Evolutionary conservation across 306 rosid genomes (phyloP), one percentile per base, ranked within the genome.

Genomic region (Dryas alaskensis): DNA sequence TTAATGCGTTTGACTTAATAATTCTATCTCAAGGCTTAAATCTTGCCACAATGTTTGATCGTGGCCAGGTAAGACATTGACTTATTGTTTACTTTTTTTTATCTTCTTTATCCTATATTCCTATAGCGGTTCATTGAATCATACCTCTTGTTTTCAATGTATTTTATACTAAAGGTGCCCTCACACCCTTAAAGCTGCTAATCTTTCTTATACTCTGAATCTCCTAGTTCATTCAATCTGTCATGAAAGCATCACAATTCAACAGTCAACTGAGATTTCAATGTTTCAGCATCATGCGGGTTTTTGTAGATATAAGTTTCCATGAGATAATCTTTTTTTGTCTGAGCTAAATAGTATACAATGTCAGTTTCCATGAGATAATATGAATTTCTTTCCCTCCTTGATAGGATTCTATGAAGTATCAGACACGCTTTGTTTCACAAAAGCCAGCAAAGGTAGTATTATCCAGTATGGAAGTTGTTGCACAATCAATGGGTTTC

Each of bases 391-490:
- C 7, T 58, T 69, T 48, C 52, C 64, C 52, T 57, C 72, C 44
- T 31, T 73, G 52, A 61, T 78, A 92, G 98, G 96, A 88, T 76
- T 77, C 89, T 60, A 60, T 79, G 73, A 87, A 84, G 79, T 47
- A 84, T 75, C 96, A 86, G 62, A 90, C 98, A 48, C 98, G 96
- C 78, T 92, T 92, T 69, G 80, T 92, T 78, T 82, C 94, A 72
- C 92, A 86, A 73, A 92, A 92, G 87, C 98, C 98, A 60, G 96
- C 94, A 39, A 92, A 90, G 83, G 94, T 92, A 58, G 85, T 88
- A 72, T 61, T 92, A 53, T 90, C 96, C 11, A 92, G 89, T 76
- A 87, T 92, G 98, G 98, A 92, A 86, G 98, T 92, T 67, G 94
- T 92, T 76, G 92, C 96, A 9, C 96, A 90, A 67, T 88, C 98